Evolutionary conservation across 2,329 filamentous ascomycete species (phyloP).

Genomic region (Neodidymelliopsis sp.): DNA sequence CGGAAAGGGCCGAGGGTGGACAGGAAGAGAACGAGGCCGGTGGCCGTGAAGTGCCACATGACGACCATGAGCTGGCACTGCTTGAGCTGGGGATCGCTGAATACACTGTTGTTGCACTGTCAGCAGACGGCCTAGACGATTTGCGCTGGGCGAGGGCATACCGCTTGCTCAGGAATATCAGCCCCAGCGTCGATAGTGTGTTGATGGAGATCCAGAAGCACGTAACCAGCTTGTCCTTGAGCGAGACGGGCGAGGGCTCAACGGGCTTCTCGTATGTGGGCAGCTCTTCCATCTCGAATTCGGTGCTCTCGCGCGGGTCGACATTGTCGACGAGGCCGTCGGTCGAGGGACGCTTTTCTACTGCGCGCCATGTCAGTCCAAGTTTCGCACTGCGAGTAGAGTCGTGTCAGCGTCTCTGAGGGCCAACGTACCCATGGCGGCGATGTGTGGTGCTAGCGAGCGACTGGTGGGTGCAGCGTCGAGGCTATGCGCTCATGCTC

Average conservation of each 20-base stretch:
- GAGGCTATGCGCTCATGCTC: slow-evolving; percentile 39
- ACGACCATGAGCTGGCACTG: slow-evolving; percentile 56
- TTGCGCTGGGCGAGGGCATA: slow-evolving; percentile 26
- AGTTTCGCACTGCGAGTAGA: neutral
- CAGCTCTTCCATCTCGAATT: slow-evolving; percentile 44
- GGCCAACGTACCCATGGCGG: slow-evolving; percentile 38
- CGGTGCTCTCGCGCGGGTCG: slow-evolving; percentile 41
- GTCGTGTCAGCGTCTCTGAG: neutral
- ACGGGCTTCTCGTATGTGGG: slow-evolving; percentile 44
- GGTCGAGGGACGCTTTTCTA: slow-evolving; percentile 49
- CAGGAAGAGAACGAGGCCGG: slow-evolving; percentile 53
- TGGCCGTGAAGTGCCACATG: slow-evolving; percentile 58
- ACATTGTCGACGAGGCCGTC: slow-evolving; percentile 50
- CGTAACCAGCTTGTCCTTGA: slow-evolving; percentile 50
- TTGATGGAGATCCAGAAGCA: slow-evolving; percentile 54
- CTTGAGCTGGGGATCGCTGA: slow-evolving; percentile 54
- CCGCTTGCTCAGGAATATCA: slow-evolving; percentile 58
- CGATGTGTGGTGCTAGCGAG: slow-evolving; percentile 29
- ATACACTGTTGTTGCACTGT: slow-evolving; percentile 50
- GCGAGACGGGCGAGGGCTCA: slow-evolving; percentile 35
- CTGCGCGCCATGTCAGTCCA: slow-evolving; percentile 31
- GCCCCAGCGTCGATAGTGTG: slow-evolving; percentile 52
- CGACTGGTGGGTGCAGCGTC: slow-evolving; percentile 23
- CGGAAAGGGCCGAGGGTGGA: slow-evolving; percentile 53
- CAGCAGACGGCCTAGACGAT: slow-evolving; percentile 19